Conservation (phyloP, 768 basidiomycete species). For the Cystofilobasidium macerans region DNA sequence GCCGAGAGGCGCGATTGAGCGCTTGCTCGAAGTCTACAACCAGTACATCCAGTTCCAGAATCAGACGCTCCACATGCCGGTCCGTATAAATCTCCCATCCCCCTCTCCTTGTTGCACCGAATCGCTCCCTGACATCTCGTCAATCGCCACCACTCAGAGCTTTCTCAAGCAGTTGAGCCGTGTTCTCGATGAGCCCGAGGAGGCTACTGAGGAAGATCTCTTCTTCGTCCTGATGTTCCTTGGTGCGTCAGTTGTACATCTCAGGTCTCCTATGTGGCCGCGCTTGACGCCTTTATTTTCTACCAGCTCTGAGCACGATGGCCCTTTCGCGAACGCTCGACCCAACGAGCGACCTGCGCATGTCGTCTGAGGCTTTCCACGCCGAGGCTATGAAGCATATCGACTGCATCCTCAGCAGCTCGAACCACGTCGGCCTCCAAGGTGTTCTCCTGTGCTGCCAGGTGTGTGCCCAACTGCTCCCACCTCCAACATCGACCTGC, state of each 20-base stretch:
- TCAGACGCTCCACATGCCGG: slow-evolving; percentile 40
- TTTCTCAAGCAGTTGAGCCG: slow-evolving; percentile 33
- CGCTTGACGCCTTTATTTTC: neutral
- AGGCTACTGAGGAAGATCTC: slow-evolving; percentile 37
- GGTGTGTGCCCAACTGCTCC: neutral
- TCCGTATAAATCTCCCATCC: slow-evolving; percentile 13
- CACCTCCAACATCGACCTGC: too few species aligned
- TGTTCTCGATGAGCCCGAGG: slow-evolving; percentile 34
- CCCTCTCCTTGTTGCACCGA: neutral
- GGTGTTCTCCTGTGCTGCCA: slow-evolving; percentile 35
- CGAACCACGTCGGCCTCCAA: slow-evolving; percentile 38
- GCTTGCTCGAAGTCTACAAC: slow-evolving; percentile 38
- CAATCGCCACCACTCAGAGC: neutral
- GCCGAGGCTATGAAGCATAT: slow-evolving; percentile 39
- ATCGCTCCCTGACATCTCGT: neutral
- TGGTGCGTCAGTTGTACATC: slow-evolving; percentile 29
- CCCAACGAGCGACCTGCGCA: slow-evolving; percentile 38
- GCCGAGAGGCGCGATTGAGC: slow-evolving; percentile 38
- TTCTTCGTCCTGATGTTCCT: slow-evolving; percentile 41
- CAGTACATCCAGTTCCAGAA: slow-evolving; percentile 39
- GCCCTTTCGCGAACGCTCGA: slow-evolving; percentile 39
- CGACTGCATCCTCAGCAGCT: slow-evolving; percentile 38
- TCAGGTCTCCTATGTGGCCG: neutral
- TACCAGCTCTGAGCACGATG: slow-evolving; percentile 38
- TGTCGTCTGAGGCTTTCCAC: slow-evolving; percentile 39